Evolutionary conservation across 208 protist species (phyloP).

Genomic region (Tritrichomonas musculus): DNA sequence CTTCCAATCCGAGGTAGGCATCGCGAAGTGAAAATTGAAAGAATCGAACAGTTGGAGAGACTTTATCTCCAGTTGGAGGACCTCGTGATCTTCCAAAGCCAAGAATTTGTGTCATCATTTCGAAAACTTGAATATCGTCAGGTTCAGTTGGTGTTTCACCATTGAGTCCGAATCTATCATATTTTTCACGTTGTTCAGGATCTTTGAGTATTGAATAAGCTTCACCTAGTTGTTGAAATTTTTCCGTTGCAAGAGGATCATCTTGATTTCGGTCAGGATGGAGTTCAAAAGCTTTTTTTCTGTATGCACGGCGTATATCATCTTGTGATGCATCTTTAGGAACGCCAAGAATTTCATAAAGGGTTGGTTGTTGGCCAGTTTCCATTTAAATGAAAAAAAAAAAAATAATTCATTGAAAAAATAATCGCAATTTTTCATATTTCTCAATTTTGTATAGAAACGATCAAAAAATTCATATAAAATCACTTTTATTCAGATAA

Average conservation of each 20-base stretch:
- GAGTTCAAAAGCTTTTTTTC: not conserved
- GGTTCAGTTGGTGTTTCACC: not conserved
- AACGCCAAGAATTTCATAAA: not conserved
- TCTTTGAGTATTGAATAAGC: conserved; percentile 6
- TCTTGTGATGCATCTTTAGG: not conserved
- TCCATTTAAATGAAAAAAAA: too few species aligned
- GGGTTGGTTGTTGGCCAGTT: not conserved
- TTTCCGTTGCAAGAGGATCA: not conserved
- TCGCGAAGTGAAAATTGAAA: not conserved
- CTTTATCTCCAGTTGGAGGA: not conserved
- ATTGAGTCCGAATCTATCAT: not conserved
- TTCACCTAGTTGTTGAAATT: not conserved
- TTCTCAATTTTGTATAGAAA: too few species aligned
- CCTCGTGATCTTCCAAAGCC: not conserved
- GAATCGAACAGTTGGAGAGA: not conserved
- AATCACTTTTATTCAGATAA: too few species aligned
- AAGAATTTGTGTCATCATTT: not conserved
- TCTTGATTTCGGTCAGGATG: conserved; percentile 25
- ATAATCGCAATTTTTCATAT: too few species aligned
- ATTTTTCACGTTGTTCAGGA: not conserved
- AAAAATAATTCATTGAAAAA: too few species aligned
- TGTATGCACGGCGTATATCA: not conserved
- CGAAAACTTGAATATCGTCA: not conserved
- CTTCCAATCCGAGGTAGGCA: not conserved
- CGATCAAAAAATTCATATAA: too few species aligned